Evolutionary conservation across 352 stramenopile genomes (phyloP).

Genomic region (Thalassiosira sp.): DNA sequence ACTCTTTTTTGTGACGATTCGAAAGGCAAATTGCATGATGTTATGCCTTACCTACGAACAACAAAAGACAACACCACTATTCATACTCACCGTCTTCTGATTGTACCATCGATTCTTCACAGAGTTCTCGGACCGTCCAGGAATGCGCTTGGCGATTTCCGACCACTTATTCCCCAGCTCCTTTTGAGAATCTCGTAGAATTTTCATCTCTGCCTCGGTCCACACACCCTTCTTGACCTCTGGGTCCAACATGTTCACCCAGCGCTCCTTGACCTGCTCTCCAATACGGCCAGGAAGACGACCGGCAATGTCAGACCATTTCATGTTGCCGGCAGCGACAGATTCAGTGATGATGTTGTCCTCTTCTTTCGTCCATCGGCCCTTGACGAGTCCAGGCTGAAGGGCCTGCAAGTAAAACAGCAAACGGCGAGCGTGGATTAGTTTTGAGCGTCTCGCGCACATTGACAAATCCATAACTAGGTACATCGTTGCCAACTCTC

Average conservation of each 20-base stretch:
- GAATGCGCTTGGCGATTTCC: conserved; percentile 95
- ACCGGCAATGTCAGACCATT: conserved; percentile 60
- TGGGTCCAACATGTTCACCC: conserved; percentile 84
- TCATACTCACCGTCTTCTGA: conserved; percentile 32
- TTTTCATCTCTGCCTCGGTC: conserved; percentile 88
- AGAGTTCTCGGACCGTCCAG: conserved; percentile 94
- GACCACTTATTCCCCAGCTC: conserved; percentile 91
- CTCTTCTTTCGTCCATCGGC: conserved; percentile 55
- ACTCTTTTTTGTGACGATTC: conserved; percentile 7
- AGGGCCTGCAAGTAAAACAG: conserved; percentile 55
- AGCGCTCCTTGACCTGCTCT: conserved; percentile 59
- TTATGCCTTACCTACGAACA: no score
- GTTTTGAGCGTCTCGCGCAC: no score
- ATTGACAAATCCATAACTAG: background rate
- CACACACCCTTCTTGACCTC: conserved; percentile 90
- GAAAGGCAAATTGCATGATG: background rate
- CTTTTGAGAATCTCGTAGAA: conserved; percentile 51
- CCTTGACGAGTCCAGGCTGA: conserved; percentile 52
- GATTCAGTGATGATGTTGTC: conserved; percentile 52
- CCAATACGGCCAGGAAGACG: conserved; percentile 47
- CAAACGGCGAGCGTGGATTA: background rate
- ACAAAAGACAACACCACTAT: background rate
- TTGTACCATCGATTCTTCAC: conserved; percentile 50
- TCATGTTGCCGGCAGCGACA: conserved; percentile 28
- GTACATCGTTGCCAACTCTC: no score